Base-by-base conservation (phyloP, 768 basidiomycete species). In the Tulasnella sp. region DNA sequence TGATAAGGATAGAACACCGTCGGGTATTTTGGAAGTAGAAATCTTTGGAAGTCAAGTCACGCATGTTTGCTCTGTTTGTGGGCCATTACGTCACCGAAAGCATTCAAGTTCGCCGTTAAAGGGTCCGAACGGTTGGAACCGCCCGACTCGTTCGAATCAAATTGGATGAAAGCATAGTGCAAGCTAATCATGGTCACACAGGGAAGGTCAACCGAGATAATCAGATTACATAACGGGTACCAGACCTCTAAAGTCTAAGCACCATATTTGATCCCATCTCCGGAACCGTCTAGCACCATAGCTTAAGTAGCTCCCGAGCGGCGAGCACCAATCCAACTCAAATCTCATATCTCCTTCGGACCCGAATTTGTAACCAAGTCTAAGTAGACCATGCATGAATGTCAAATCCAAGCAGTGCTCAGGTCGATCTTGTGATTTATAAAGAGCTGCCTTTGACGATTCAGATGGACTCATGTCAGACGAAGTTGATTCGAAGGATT, bases 341-440 rank as follows among this genome's bases (percentile, higher is more conserved):
- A 93, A 75, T 66, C 64, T 69, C 29, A 88, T 76, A 55, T 80
- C 72, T 54, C 90, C 64, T 16, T 66, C 70, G 35, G 76, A 79
- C 12, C 66, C 71, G 63, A 98, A 81, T 69, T 92, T 95, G 66
- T 98, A 99, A 27, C 93, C 93, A 2, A 89, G 70, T 53, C 83
- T 72, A 51, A 98, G 65, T 55, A 99, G 64, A 42, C 78, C 81
- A 61, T 95, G 79, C 91, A 90, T 88, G 65, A 93, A 99, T 37
- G 88, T 96, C 61, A 98, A 65, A 64, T 99, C 93, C 35, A 96
- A 73, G 64, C 95, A 99, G 72, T 83, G 92, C 70, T 96, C 93
- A 0, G 93, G 91, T 8, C 92, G 72, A 42, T 70, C 86, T 42
- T 75, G 70, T 5, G 98, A 69, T 60, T 95, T 92, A 0, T 65